Evolutionary conservation across 164 flowering plant species (phyloP), one percentile per base, ranked within the genome.

Genomic region (Euptelea pleiosperma): DNA sequence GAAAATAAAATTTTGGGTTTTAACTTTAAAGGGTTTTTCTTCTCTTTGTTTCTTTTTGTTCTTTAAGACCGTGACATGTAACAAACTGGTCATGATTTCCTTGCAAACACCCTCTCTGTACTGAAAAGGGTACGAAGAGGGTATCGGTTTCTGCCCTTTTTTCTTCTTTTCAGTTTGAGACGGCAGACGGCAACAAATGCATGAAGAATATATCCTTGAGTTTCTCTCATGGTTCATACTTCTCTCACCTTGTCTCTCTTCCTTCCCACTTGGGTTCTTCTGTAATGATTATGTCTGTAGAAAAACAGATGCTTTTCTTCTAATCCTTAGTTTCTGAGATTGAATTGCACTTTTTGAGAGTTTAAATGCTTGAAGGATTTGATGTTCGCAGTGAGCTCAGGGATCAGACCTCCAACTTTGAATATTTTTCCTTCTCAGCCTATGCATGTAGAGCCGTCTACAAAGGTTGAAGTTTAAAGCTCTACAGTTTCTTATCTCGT

Each of bases 361-460:
- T 11, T 58, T 65, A 53, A 50, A 52, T 49, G 47, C 10, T 49
- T 60, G 39, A 36, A 26, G 22, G 29, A 37, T 22, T 55, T 69
- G 18, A 31, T 70, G 70, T 53, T 8, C 63, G 71, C 88, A 86
- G 96, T 83, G 56, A 73, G 51, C 68, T 66, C 82, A 21, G 87
- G 82, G 36, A 82, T 91, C 82, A 82, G 91, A 63, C 98, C 96
- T 51, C 98, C 93, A 39, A 94, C 98, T 58, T 55, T 94, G 62
- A 94, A 91, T 78, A 94, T 94, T 62, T 94, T 94, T 79, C 99
- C 99, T 21, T 91, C 99, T 58, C 91, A 87, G 65, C 99, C 99
- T 44, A 91, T 94, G 98, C 98, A 91, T 75, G 89, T 85, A 12
- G 99, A 88, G 57, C 89, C 96, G 53, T 57, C 80, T 15, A 21